Conservation (phyloP, 305 asterid species). For the Coffea humblotiana region DNA sequence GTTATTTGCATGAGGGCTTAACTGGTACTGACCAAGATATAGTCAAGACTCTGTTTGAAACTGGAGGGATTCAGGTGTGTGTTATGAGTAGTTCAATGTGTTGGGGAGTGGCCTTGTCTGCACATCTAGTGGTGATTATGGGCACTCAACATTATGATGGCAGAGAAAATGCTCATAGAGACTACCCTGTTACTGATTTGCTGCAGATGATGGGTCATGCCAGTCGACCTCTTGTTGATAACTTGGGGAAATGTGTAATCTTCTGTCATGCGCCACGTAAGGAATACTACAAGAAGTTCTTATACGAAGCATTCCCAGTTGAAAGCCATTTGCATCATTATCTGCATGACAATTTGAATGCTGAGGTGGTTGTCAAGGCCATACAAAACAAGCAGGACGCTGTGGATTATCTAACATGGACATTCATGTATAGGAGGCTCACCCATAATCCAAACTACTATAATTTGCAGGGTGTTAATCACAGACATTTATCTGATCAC, state of each 20-base stretch:
- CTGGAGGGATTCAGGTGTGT: slow-evolving; percentile 87
- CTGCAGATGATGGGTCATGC: slow-evolving; percentile 99
- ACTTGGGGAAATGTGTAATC: slow-evolving; percentile 87
- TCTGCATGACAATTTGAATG: slow-evolving; percentile 82
- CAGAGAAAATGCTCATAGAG: slow-evolving; percentile 77
- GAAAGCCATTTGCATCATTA: slow-evolving; percentile 96
- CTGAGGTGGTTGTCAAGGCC: slow-evolving; percentile 84
- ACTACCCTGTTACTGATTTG: slow-evolving; percentile 84
- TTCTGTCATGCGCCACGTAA: slow-evolving; percentile 95
- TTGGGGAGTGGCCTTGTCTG: slow-evolving; percentile 85
- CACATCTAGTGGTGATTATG: slow-evolving; percentile 96
- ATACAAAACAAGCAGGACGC: slow-evolving; percentile 93
- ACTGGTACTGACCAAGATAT: slow-evolving; percentile 75
- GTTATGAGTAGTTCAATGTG: slow-evolving; percentile 86
- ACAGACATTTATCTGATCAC: slow-evolving; percentile 87
- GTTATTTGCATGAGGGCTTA: slow-evolving; percentile 90
- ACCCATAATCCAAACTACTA: slow-evolving; percentile 95
- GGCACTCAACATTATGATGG: slow-evolving; percentile 93
- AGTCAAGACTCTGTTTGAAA: slow-evolving; percentile 77
- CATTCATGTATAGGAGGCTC: slow-evolving; percentile 89
- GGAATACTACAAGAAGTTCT: slow-evolving; percentile 85
- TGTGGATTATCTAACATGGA: slow-evolving; percentile 91
- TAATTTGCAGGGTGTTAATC: slow-evolving; percentile 89
- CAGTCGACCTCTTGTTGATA: slow-evolving; percentile 84
- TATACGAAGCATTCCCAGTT: slow-evolving; percentile 85